Evolutionary conservation across 805 yeast species (phyloP), one percentile per base, ranked within the genome.

Genomic region (Yamadazyma takamatsuzukensis): DNA sequence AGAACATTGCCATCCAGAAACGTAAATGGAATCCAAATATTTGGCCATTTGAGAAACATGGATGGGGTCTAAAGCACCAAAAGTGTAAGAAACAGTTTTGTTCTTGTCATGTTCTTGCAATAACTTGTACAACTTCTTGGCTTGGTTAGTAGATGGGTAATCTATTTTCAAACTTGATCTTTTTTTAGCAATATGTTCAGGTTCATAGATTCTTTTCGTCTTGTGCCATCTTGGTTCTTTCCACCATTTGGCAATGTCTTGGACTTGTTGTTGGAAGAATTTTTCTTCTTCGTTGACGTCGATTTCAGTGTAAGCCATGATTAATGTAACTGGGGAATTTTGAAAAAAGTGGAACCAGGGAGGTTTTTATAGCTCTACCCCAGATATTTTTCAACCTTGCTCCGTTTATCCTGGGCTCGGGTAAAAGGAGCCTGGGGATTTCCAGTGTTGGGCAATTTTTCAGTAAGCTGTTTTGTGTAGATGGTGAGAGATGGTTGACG

Each of bases 1-100:
- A 29, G 96, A 88, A 61, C 95, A 89, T 71, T 90, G 98, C 98
- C 98, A 90, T 33, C 98, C 98, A 25, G 95, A 83, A 44, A 90
- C 94, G 61, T 90, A 90, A 49, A 90, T 76, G 9, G 95, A 76
- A 64, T 89, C 97, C 53, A 90, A 72, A 64, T 86, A 87, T 63
- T 85, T 86, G 49, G 96, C 95, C 97, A 90, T 90, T 67, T 90
- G 97, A 40, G 96, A 71, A 45, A 88, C 87, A 58, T 90, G 97
- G 47, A 90, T 83, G 17, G 97, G 96, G 61, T 90, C 97, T 51
- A 90, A 72, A 15, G 97, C 97, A 59, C 97, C 97, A 56, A 87
- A 89, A 21, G 97, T 88, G 72, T 79, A 80, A 15, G 96, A 82
- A 22, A 78, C 83, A 28, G 94, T 77, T 56, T 78, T 79, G 45